Base-by-base conservation (phyloP, 2,329 filamentous ascomycete species). In the Claviceps arundinis region DNA sequence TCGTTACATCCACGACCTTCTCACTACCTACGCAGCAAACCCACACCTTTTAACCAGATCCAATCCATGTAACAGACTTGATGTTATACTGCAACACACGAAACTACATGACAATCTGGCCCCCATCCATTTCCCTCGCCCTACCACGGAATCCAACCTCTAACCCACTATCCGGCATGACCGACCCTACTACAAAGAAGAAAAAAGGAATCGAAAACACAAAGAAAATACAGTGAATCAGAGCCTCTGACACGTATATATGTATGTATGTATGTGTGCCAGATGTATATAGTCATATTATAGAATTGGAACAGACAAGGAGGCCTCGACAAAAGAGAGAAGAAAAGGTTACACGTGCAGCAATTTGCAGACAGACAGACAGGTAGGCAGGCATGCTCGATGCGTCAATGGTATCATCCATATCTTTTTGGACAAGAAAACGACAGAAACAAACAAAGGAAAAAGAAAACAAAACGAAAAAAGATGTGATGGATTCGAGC, bases 381-480 rank as follows among this genome's bases (percentile, higher is more conserved):
- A 30, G 8, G 56, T 56, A 62, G 58, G 61, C 63, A 62, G 65
- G 64, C 62, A 52, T 55, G 51, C 44, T 65, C 53, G 59, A 65
- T 66, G 67, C 64, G 64, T 66, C 63, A 64, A 64, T 70, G 68
- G 68, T 70, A 69, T 70, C 68, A 67, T 70, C 66, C 66, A 65
- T 68, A 61, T 65, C 56, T 62, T 62, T 59, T 59, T 58, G 56
- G 56, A 60, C 56, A 55, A 60, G 64, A 63, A 60, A 55, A 54
- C 60, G 64, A 61, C 38, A 46, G 37, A 44, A 64, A 60, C 38
- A 46, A 44, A 44, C 30, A 45, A 43, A 48, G 42, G 50, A 44
- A 50, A 45, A 17, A 26, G 14, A 22, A 44, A 44, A 26, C 9
- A 22, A 24, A 43, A 24, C 11, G 1, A 44, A 44, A 43, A 7